phyloP scores from a whole-genome alignment of 768 basidiomycete species.

The Tylopilus intermedius region DNA sequence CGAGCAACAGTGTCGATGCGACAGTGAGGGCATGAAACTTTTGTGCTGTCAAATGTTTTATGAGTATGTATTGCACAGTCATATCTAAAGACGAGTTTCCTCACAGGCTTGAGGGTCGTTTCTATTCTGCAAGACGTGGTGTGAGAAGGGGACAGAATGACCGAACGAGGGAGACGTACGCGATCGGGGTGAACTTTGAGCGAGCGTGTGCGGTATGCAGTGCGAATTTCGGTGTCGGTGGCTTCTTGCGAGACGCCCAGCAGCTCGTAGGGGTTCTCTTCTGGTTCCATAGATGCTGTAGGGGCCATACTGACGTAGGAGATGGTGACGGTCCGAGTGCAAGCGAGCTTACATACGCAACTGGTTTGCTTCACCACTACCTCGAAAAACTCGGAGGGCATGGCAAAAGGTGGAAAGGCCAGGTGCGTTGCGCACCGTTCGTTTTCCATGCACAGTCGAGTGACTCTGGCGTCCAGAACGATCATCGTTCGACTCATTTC shows the following conservation, averaged over 20 bases:
- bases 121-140: slow-evolving; percentile 49
- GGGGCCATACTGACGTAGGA: slow-evolving; percentile 20
- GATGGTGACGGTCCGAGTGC: neutral
- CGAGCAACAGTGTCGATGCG: slow-evolving; percentile 76
- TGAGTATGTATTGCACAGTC: neutral
- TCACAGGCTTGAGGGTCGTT: slow-evolving; percentile 75
- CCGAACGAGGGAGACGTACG: slow-evolving; percentile 39
- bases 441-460: neutral
- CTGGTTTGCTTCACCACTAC: no score
- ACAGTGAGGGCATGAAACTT: slow-evolving; percentile 83
- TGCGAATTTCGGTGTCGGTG: slow-evolving; percentile 73
- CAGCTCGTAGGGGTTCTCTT: slow-evolving; percentile 70
- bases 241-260: slow-evolving; percentile 57
- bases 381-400: slow-evolving; percentile 19
- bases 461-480: slow-evolving; percentile 45
- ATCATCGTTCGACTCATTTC: slow-evolving; percentile 85
- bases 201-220: slow-evolving; percentile 73
- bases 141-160: slow-evolving; percentile 15
- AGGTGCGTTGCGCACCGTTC: slow-evolving; percentile 33
- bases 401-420: slow-evolving; percentile 62
- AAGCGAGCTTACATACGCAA: neutral
- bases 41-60: slow-evolving; percentile 40
- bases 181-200: slow-evolving; percentile 86
- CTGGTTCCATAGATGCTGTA: slow-evolving; percentile 40
- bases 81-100: neutral